Evolutionary conservation across 2,329 filamentous ascomycete genomes (phyloP), one percentile per base, ranked within the genome.

Genomic region (Biscogniauxia marginata): DNA sequence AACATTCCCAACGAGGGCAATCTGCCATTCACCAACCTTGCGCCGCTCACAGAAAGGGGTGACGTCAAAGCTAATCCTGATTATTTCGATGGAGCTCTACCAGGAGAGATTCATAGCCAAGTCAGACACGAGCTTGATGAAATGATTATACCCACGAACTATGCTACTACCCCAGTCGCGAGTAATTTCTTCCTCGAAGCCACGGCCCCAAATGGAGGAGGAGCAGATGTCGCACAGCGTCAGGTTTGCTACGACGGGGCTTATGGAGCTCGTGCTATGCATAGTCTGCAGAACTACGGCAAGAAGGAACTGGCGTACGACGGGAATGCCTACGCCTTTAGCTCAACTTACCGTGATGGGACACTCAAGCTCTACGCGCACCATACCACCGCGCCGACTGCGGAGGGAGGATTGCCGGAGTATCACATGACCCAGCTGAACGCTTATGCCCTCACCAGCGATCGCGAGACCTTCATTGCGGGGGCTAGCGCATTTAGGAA

Each of bases 341-440:
- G 69, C 43, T 70, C 71, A 5, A 76, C 59, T 2, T 78, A 78
- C 57, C 63, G 74, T 45, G 54, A 53, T 52, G 72, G 74, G 46
- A 16, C 1, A 9, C 73, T 79, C 16, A 60, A 69, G 58, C 57
- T 78, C 49, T 77, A 72, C 55, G 67, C 74, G 50, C 70, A 72
- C 61, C 69, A 78, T 58, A 20, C 65, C 51, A 72, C 67, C n/a
- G 65, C 65, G 47, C 71, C 74, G 49, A 62, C 53, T 8, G 63
- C 19, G 20, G 56, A 66, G 49, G 69, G 60, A 59, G 69, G 58
- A 62, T 70, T 49, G 49, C 72, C 70, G 6, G 70, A 71, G 64
- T 79, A 78, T 64, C 67, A 77, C 50, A 79, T 77, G 72, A 75
- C 71, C 9, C 61, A 71, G 53, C 4, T 77, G 1, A 52, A 57